Conservation (phyloP, 2,329 filamentous ascomycete species). For the Claviceps spartinae region DNA sequence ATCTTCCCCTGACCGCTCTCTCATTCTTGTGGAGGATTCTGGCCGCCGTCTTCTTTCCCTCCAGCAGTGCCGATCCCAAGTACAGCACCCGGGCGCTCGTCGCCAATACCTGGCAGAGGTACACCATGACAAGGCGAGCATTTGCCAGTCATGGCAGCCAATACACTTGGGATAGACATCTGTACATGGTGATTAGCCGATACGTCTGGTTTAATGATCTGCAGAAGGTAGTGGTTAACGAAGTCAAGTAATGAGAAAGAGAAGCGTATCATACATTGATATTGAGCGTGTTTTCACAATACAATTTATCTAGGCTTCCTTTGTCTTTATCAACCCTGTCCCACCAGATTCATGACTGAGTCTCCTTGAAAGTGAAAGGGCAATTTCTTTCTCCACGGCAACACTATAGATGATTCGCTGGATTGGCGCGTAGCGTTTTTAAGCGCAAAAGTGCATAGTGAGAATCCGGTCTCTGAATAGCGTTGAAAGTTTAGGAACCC, state of each 20-base stretch:
- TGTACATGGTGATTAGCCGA: conserved; percentile 26
- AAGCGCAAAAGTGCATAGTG: too few species aligned
- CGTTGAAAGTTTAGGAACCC: too few species aligned
- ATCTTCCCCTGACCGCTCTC: conserved; percentile 23
- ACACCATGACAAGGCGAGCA: conserved; percentile 21
- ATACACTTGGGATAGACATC: conserved; percentile 26
- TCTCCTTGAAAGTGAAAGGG: neutral
- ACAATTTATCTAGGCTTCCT: neutral
- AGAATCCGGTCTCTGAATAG: too few species aligned
- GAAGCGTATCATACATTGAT: neutral
- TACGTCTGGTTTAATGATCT: conserved; percentile 27
- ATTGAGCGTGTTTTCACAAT: neutral
- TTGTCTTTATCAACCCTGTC: neutral
- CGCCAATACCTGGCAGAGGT: conserved; percentile 23
- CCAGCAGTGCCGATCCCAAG: conserved; percentile 5
- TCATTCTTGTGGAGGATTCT: conserved; percentile 17
- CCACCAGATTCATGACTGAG: neutral
- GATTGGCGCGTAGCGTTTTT: too few species aligned
- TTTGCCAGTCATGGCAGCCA: conserved; percentile 25
- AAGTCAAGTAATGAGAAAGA: neutral
- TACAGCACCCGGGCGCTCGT: conserved; percentile 18
- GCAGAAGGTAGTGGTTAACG: conserved; percentile 6
- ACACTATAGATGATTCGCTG: too few species aligned
- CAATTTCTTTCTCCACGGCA: too few species aligned
- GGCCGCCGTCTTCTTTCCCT: conserved; percentile 10